Base-by-base conservation (phyloP, 176 grass and related monocot genomes). In the Zoysia japonica region DNA sequence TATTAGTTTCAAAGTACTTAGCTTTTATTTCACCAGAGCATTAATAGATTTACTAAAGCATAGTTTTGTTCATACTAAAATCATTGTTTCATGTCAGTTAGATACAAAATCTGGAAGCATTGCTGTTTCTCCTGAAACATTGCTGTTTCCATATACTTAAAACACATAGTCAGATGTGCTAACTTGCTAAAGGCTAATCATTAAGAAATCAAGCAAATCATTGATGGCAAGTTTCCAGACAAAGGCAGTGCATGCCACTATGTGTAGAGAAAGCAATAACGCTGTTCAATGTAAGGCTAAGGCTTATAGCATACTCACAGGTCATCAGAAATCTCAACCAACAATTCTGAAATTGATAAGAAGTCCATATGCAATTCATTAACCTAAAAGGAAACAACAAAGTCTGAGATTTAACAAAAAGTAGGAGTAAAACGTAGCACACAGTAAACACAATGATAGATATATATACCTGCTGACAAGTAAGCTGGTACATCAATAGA, bases 281-380 rank as follows among this genome's bases (percentile, higher is more conserved):
- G 2, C 16, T 47, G 7, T 47, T 65, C 66, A 49, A 81, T 72
- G 64, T 50, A 76, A 20, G 28, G 15, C 5, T 71, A 81, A 51
- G n/a, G n/a, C n/a, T n/a, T n/a, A 85, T 7, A 75, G 63, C 37
- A 51, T 74, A 97, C 89, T 97, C 85, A 98, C 95, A 98, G 85
- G 80, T 98, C 95, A 78, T 98, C 95, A 82, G 88, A 92, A 88
- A 98, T 71, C 85, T 98, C 95, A 75, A 94, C 95, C 60, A 98
- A 78, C 83, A 94, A 92, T 88, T 98, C 92, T 40, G 95, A 98
- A 15, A 90, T 46, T n/a, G 92, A 94, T 65, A 98, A 80, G 84
- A 98, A 98, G 35, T 98, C 92, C 95, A 94, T 98, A 78, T 98
- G 95, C 75, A 91, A 84, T 53, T 98, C 88, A 84, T 94, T 98